Percentiles rank a stretch among this genome's conserved stretches.
Conservation (phyloP, 257 asterid genomes). For the Ophiorrhiza pumila region DNA sequence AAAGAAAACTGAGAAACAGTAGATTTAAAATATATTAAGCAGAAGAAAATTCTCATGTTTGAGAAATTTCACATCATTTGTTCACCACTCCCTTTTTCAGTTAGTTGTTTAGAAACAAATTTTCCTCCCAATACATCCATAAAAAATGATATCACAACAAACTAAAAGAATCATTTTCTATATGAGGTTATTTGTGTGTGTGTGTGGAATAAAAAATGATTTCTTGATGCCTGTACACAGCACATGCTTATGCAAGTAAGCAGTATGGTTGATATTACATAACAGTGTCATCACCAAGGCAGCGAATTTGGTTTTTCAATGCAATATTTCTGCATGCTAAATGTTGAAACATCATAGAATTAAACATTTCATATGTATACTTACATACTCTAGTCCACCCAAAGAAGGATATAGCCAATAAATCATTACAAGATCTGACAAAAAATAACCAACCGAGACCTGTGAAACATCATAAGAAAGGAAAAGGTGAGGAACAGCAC, state of each 20-base stretch:
- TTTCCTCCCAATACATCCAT: not conserved
- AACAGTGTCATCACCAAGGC: not conserved
- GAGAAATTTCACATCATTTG: not conserved
- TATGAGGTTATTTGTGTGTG: too few species aligned
- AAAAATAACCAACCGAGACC: conserved; percentile 89
- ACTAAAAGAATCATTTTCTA: too few species aligned
- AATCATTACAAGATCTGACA: conserved; percentile 90
- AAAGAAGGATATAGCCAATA: conserved; percentile 88
- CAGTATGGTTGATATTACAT: not conserved
- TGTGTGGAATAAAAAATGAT: too few species aligned
- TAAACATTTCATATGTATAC: conserved; percentile 22
- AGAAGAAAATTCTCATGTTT: not conserved
- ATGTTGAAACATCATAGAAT: not conserved
- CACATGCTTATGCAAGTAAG: conserved; percentile 1
- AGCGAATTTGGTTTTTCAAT: not conserved
- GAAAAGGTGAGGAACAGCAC: conserved; percentile 13
- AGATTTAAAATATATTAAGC: not conserved
- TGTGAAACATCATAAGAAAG: conserved; percentile 31
- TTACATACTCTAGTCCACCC: conserved; percentile 95
- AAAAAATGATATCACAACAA: not conserved
- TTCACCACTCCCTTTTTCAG: not conserved
- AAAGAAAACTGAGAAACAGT: not conserved
- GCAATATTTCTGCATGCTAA: not conserved
- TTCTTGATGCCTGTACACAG: not conserved
- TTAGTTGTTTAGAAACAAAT: not conserved